Evolutionary conservation across 192 early-diverging fungal genomes (phyloP).

Genomic region (Coemansia sp.): DNA sequence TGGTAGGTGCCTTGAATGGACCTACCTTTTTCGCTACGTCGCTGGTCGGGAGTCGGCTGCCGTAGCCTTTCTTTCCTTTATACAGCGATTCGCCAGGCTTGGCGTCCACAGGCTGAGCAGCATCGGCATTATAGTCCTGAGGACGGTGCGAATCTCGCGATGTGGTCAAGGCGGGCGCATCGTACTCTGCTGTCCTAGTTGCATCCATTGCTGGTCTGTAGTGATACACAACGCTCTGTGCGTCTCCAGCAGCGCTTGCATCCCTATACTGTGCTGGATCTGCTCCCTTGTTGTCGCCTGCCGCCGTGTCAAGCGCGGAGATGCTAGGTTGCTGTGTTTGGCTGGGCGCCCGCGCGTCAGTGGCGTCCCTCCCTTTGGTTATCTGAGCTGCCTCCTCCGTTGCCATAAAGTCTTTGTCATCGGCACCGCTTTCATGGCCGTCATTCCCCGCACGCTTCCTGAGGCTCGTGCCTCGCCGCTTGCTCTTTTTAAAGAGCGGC

Average conservation of each 20-base stretch:
- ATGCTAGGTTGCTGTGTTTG: conserved; percentile 44
- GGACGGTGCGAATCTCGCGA: background rate
- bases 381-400: conserved; percentile 19
- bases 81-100: conserved; percentile 55
- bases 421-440: conserved; percentile 12
- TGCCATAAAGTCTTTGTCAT: background rate
- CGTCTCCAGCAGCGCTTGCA: background rate
- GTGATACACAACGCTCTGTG: conserved; percentile 13
- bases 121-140: background rate
- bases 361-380: conserved; percentile 12
- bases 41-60: conserved; percentile 57
- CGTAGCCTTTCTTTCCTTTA: conserved; percentile 66
- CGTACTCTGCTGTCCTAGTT: conserved; percentile 46
- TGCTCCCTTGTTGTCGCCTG: conserved; percentile 10
- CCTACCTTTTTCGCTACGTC: conserved; percentile 52
- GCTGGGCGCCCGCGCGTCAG: conserved; percentile 45
- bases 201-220: conserved; percentile 31
- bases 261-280: background rate
- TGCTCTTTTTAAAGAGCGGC: conserved; percentile 36
- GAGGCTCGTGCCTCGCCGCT: conserved; percentile 46
- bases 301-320: conserved; percentile 6
- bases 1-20: conserved; percentile 36
- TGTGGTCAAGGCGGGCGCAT: conserved; percentile 21
- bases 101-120: conserved; percentile 15
- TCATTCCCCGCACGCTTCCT: conserved; percentile 25